Evolutionary conservation across 306 rosid species (phyloP).

Genomic region (Arachis hypogaea): DNA sequence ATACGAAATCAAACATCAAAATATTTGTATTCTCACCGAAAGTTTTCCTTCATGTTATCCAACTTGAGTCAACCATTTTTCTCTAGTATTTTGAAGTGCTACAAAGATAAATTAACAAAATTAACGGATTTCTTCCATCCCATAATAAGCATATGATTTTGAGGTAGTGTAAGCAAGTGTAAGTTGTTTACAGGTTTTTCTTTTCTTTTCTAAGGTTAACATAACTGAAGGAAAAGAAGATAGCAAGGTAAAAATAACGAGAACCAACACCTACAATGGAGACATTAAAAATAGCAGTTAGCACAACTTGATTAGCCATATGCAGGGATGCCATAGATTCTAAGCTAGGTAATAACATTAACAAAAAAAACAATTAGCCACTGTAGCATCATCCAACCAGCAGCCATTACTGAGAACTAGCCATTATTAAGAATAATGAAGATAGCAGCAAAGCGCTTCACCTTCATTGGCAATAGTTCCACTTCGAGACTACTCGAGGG

Average conservation of each 20-base stretch:
- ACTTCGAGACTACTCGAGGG: constrained; percentile 47
- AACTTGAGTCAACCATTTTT: no score
- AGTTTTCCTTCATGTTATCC: neutral
- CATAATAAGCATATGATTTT: neutral
- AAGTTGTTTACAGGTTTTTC: no score
- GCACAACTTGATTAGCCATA: neutral
- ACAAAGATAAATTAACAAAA: no score
- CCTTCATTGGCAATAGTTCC: constrained; percentile 14
- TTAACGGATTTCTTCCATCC: neutral
- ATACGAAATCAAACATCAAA: no score
- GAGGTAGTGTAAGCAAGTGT: neutral
- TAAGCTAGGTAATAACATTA: no score
- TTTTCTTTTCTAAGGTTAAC: no score
- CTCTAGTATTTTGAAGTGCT: no score
- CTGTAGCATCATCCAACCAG: constrained; percentile 31
- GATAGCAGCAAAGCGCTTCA: constrained; percentile 4
- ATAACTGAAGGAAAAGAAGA: neutral
- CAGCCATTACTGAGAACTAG: constrained; percentile 14
- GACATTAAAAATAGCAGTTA: neutral
- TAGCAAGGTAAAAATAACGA: neutral
- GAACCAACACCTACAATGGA: neutral
- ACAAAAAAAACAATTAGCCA: constrained; percentile 12
- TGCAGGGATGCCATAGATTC: neutral
- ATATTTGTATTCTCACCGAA: no score
- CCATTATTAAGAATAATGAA: neutral